Conservation (phyloP, 768 basidiomycete species). For the Termitomyces sp. region DNA sequence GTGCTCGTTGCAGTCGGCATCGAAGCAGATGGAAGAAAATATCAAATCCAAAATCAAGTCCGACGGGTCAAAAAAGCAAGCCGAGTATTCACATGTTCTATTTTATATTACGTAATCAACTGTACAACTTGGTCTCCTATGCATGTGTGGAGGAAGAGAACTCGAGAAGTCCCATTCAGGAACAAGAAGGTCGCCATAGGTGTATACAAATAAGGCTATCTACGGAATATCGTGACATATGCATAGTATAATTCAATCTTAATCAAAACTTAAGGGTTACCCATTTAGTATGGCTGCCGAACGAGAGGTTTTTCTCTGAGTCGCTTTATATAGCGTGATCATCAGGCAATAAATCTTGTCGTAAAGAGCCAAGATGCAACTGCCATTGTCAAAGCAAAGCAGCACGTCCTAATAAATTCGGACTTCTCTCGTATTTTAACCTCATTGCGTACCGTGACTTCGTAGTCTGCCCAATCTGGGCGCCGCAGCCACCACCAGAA, state of each 20-base stretch:
- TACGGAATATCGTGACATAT: too few species aligned
- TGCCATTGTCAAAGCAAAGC: background rate
- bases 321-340: too few species aligned
- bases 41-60: background rate
- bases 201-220: too few species aligned
- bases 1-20: slow-evolving; percentile 55
- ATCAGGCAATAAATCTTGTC: too few species aligned
- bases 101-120: background rate
- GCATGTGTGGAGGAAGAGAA: too few species aligned
- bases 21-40: slow-evolving; percentile 9
- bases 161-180: too few species aligned
- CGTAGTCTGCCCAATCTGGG: background rate
- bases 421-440: background rate
- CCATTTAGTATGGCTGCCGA: too few species aligned
- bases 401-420: background rate
- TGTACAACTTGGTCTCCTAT: too few species aligned
- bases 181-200: too few species aligned
- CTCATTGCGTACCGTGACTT: background rate
- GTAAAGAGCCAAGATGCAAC: background rate
- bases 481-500: slow-evolving; percentile 2
- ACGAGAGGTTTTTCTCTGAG: too few species aligned
- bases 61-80: background rate
- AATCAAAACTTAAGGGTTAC: too few species aligned
- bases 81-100: slow-evolving; percentile 14
- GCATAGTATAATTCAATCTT: too few species aligned